Conservation (phyloP, 257 asterid genomes). For the Solanum etuberosum region DNA sequence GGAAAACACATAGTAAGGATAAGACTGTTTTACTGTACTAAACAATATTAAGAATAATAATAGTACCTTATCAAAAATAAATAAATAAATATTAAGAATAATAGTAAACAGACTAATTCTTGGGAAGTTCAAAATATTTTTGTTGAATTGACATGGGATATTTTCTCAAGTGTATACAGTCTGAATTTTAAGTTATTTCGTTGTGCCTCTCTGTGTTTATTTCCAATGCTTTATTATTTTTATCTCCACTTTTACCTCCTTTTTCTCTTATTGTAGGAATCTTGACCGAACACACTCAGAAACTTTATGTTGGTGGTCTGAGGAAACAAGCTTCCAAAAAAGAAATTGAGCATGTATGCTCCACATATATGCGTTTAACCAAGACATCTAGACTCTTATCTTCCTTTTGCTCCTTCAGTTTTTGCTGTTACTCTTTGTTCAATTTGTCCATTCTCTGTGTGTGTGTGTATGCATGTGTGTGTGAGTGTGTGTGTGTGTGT, state of each 20-base stretch:
- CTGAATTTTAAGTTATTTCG: neutral
- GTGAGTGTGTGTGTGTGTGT: neutral
- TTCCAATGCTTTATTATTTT: neutral
- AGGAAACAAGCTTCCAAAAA: conserved; percentile 50
- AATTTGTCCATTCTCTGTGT: neutral
- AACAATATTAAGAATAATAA: neutral
- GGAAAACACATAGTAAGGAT: neutral
- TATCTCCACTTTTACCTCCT: conserved; percentile 8
- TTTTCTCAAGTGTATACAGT: neutral
- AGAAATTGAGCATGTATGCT: conserved; percentile 75
- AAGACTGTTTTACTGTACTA: neutral
- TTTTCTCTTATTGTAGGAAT: conserved; percentile 33
- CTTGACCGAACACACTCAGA: conserved; percentile 31
- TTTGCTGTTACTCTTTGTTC: neutral
- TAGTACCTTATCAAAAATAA: neutral
- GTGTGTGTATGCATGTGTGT: too few relatives aligned
- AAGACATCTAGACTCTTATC: neutral
- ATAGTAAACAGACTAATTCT: neutral
- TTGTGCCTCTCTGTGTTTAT: neutral
- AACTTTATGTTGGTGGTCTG: conserved; percentile 74
- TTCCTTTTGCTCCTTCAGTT: neutral
- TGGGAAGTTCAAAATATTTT: neutral
- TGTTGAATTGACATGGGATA: neutral
- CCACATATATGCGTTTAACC: neutral
- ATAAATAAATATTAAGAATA: neutral